These are phyloP conservation scores for Bocquillonia castaneifolia DNA, from an alignment of 441 rosid species.

Conservation along the genomic window DNA sequence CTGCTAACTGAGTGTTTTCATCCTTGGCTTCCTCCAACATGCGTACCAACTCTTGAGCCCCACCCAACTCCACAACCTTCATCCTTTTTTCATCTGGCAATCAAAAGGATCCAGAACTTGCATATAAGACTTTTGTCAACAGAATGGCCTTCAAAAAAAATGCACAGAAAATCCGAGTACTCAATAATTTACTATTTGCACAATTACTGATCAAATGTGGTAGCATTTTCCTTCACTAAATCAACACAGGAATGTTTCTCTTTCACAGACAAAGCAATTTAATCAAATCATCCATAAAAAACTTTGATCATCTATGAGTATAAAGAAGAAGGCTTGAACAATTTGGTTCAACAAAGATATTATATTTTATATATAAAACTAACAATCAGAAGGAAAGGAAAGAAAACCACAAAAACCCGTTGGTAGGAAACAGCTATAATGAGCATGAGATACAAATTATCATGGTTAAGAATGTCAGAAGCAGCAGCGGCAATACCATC, in stretches of 20 bases:
- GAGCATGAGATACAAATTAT: not conserved
- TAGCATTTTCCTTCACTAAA: not conserved
- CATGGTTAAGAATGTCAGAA: not conserved
- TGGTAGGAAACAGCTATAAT: not conserved
- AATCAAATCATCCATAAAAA: no score
- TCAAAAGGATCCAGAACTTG: constrained; percentile 16
- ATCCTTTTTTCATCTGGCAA: constrained; percentile 77
- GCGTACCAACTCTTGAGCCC: constrained; percentile 67
- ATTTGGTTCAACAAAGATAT: not conserved
- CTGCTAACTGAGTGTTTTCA: constrained; percentile 73
- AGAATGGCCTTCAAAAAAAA: not conserved
- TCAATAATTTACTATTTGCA: not conserved
- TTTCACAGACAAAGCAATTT: not conserved
- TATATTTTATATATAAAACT: not conserved
- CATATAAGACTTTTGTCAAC: not conserved
- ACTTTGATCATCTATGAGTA: not conserved
- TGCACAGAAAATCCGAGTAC: not conserved
- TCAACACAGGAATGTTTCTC: not conserved
- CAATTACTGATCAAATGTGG: not conserved
- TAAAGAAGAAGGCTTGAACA: not conserved
- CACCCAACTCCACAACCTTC: constrained; percentile 87
- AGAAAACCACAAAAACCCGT: not conserved
- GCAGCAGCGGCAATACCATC: constrained; percentile 43
- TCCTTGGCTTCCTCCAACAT: constrained; percentile 80
- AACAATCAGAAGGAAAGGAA: no score